Percentiles rank a stretch among this genome's conserved stretches.
phyloP scores from a whole-genome alignment of 305 asterid species.

The Fraxinus sp. region DNA sequence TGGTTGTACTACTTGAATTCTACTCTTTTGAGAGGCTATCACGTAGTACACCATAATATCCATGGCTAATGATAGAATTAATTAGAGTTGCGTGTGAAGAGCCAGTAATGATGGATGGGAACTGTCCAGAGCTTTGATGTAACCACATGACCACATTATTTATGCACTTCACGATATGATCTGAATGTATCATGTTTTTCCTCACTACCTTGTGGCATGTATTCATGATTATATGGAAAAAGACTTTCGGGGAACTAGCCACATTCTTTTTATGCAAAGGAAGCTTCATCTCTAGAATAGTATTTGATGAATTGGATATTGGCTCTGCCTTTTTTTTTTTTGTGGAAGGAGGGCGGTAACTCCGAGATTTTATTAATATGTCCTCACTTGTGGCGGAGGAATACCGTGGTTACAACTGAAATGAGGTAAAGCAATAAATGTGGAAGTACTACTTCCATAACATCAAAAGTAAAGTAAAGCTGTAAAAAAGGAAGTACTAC shows the following conservation, averaged over 20 bases:
- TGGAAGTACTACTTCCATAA: too few species aligned
- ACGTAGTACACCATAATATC: not conserved
- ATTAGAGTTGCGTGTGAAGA: not conserved
- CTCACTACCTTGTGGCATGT: not conserved
- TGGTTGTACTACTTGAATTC: slow-evolving; percentile 11
- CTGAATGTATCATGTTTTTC: not conserved
- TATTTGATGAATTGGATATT: not conserved
- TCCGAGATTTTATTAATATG: too few species aligned
- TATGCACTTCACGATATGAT: not conserved
- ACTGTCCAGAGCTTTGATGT: not conserved
- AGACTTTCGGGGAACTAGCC: not conserved
- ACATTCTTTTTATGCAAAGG: not conserved
- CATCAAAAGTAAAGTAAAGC: too few species aligned
- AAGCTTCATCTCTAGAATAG: not conserved
- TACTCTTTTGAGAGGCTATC: not conserved
- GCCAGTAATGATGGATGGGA: not conserved
- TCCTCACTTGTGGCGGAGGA: too few species aligned
- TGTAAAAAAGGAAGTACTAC: too few species aligned
- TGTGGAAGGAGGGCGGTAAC: too few species aligned
- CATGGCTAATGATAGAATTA: not conserved
- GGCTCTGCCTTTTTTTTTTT: not conserved
- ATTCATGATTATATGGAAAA: not conserved
- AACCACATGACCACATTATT: not conserved
- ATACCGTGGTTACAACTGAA: too few species aligned
- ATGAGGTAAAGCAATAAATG: too few species aligned